Base-by-base conservation (phyloP, 495 filamentous ascomycete species). In the Astrothelium macrocarpum region DNA sequence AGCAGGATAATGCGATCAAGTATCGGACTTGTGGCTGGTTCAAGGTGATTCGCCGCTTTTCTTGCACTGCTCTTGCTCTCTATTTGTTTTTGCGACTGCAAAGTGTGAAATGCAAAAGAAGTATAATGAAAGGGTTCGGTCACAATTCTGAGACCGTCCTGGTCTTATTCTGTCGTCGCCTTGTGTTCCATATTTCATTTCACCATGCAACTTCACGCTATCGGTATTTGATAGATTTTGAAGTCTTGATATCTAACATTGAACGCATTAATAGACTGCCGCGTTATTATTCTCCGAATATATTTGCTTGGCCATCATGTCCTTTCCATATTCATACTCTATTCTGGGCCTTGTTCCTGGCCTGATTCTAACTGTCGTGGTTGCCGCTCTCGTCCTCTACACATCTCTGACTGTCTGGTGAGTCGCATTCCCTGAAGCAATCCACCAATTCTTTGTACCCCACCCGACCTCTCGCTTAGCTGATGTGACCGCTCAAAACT, bases 301-400 rank as follows among this genome's bases (percentile, higher is more conserved):
- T 69, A 95, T 95, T 60, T 95, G 90, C 75, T 74, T 95, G 78
- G 90, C 90, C 42, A 95, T 95, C 70, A 95, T 95, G 90, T 92
- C 88, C 25, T 95, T 95, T 71, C 90, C 90, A 1, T 94, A 87
- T 79, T 92, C 90, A 0, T 95, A 95, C 76, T 90, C 90, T 9
- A 78, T 91, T 39, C 81, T 95, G 25, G 90, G 90, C 11, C 80
- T 95, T 29, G 89, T 94, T n/a, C 90, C 90, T 0, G 90, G 90
- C 46, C 72, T 95, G 65, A 92, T 95, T 64, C 70, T 94, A 67
- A 95, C 90, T 0, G 79, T 90, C 2, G 83, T 90, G 31, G 81
- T 90, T 60, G 89, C 90, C 9, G 80, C 70, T 20, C 69, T 89
- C 25, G 90, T 95, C 10, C 75, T 94, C 14, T 95, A 95, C 70